These are phyloP conservation scores for Fusarium sp. DNA, from an alignment of 2,329 filamentous ascomycete species.

Conservation along the genomic window DNA sequence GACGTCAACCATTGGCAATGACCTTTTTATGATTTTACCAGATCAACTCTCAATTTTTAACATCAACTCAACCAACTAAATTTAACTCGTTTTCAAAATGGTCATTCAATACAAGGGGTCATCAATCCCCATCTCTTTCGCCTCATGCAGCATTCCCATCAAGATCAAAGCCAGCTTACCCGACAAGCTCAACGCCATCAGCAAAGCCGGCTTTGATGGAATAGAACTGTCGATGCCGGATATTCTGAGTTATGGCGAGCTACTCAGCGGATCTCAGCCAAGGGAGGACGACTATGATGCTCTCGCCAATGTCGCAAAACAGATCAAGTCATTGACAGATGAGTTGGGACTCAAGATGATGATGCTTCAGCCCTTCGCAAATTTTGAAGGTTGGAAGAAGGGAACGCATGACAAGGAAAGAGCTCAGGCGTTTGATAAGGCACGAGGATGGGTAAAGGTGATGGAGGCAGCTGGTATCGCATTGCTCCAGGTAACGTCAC, in stretches of 20 bases:
- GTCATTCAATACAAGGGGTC: constrained; percentile 13
- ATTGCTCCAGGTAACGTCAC: constrained; percentile 69
- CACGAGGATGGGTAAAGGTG: constrained; percentile 74
- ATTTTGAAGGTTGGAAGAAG: constrained; percentile 79
- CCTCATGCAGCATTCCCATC: constrained; percentile 65
- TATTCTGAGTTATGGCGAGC: constrained; percentile 69
- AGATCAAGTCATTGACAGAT: constrained; percentile 66
- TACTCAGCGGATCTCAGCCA: constrained; percentile 62
- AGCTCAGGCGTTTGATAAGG: constrained; percentile 70
- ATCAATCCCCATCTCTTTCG: constrained; percentile 53
- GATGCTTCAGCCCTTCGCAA: constrained; percentile 79
- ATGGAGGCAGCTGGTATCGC: constrained; percentile 77
- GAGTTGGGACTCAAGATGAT: constrained; percentile 69
- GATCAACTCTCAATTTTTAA: accelerated
- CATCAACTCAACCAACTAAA: too few species aligned
- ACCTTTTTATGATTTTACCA: background rate
- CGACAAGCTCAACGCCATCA: constrained; percentile 70
- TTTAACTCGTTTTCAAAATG: constrained; percentile 9
- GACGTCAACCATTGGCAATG: constrained; percentile 25
- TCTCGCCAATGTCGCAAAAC: constrained; percentile 64
- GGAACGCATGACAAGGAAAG: constrained; percentile 62
- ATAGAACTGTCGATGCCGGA: constrained; percentile 83
- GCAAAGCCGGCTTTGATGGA: constrained; percentile 71
- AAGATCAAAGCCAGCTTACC: constrained; percentile 62
- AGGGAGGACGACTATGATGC: constrained; percentile 68